Percentiles rank a stretch among this genome's conserved stretches.
These are phyloP conservation scores for Nicotiana rustica DNA, from an alignment of 305 asterid species.

Conservation along the genomic window DNA sequence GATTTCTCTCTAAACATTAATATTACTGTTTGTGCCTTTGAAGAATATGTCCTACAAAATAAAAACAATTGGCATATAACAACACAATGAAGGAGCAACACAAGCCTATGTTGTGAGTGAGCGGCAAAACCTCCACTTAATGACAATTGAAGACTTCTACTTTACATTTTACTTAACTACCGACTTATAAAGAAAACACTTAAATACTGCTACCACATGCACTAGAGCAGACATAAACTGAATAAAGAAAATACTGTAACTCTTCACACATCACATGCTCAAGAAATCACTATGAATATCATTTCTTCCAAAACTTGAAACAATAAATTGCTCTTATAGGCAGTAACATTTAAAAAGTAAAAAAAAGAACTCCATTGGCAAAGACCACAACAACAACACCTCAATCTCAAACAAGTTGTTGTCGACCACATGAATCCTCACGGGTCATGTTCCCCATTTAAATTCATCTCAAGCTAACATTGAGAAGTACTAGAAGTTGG, in stretches of 20 bases:
- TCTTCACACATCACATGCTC: neutral
- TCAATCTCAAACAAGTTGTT: too few species aligned
- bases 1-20: neutral
- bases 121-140: neutral
- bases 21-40: neutral
- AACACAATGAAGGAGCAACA: constrained; percentile 23
- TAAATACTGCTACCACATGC: constrained; percentile 9
- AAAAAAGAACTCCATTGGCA: neutral
- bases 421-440: too few species aligned
- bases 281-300: neutral
- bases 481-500: too few species aligned
- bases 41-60: neutral
- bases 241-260: neutral
- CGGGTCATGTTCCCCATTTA: too few species aligned
- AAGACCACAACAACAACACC: neutral
- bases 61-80: neutral
- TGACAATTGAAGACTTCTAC: neutral
- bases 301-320: neutral
- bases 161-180: neutral
- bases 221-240: neutral
- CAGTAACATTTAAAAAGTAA: neutral
- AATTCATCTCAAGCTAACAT: too few species aligned
- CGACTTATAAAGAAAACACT: neutral
- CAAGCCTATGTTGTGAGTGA: neutral
- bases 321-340: neutral